Evolutionary conservation across 73 alveolate genomes (phyloP), one percentile per base, ranked within the genome.

Genomic region (Paramecium octaurelia): DNA sequence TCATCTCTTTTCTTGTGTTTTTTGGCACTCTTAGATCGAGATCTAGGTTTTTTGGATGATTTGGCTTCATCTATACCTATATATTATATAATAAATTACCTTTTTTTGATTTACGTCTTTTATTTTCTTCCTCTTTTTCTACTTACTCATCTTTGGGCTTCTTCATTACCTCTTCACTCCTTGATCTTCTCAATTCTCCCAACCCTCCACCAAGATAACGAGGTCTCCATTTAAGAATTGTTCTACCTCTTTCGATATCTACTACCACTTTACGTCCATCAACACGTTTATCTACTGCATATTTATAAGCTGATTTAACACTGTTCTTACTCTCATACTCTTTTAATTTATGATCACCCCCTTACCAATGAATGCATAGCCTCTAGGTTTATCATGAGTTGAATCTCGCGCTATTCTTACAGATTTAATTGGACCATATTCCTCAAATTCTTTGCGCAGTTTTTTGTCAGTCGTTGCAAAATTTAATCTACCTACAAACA

Each of bases 231-330:
- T 93, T 96, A 6, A 86, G 69, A 43, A 89, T 95, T 18, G 97
- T 96, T 71, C 99, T 83, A 4, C 99, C 99, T 40, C 99, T 88
- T 90, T 98, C 99, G 44, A 80, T 93, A 92, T 98, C 99, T 27
- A 96, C 99, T 34, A 95, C 92, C 24, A 96, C 93, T 86, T 95
- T 95, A 83, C 95, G 96, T 16, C 99, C 99, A 92, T 98, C 99
- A 57, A 98, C 96, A 90, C 93, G 96, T 92, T 95, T 95, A 71
- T 97, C 97, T 71, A 95, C 97, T 27, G 97, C 99, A 77, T 96
- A 93, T 54, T 96, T 92, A 71, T 93, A 94, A 18, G 98, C 98
- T 60, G 70, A 86, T 83, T 96, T 76, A 42, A 96, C 95, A 77
- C 96, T 98, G 59, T 93, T 92, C 58, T 93, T 92, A 85, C 95